These are phyloP conservation scores for Osmanthus fragrans DNA, from an alignment of 257 asterid genomes.

Conservation along the genomic window DNA sequence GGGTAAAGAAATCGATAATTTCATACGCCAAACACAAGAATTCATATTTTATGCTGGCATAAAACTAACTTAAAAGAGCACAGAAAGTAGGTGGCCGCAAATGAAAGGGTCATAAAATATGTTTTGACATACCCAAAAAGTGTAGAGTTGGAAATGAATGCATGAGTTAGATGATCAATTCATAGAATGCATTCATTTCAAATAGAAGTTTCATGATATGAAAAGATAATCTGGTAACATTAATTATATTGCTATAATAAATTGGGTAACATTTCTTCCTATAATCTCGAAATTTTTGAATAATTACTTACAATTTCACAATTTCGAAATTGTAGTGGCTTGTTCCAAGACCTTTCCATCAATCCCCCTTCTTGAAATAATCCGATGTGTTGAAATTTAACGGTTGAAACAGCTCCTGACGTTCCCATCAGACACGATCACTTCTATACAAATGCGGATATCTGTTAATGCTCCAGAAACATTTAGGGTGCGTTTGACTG, in stretches of 20 bases:
- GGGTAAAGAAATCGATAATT: background rate
- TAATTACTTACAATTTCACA: background rate
- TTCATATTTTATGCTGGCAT: background rate
- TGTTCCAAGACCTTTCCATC: background rate
- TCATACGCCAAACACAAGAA: background rate
- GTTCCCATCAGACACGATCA: constrained; percentile 55
- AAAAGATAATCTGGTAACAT: no score
- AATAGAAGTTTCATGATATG: no score
- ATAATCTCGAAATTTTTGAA: background rate
- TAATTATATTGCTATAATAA: no score
- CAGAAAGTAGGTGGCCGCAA: background rate
- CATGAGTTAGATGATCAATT: no score
- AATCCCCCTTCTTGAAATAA: background rate
- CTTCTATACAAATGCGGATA: constrained; percentile 42
- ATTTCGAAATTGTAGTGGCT: background rate
- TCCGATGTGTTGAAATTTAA: constrained; percentile 11
- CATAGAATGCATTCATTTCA: no score
- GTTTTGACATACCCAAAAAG: background rate
- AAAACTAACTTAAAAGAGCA: background rate
- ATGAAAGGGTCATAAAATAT: background rate
- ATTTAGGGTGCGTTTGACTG: no score
- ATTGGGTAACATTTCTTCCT: no score
- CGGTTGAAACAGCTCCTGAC: constrained; percentile 47
- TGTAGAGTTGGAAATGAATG: background rate
- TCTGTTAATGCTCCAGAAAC: constrained; percentile 61